Conservation (phyloP, 805 yeast species). For the Monosporozyma yasuniensis region DNA sequence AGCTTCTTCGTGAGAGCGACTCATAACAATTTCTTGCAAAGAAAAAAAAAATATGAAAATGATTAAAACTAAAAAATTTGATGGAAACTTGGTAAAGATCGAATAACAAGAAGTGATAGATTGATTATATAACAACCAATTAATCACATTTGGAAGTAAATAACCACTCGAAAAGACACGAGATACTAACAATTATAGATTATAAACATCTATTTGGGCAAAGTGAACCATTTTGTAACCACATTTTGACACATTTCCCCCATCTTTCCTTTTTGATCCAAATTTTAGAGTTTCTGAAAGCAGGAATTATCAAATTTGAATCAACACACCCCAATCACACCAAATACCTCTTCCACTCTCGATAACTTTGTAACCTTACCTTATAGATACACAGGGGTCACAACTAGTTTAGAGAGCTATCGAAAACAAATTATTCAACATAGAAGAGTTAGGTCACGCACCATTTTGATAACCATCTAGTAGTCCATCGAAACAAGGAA, state of each 20-base stretch:
- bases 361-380: not conserved
- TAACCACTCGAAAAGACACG: not conserved
- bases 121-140: not conserved
- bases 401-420: not conserved
- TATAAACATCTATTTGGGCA: not conserved
- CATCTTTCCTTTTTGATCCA: no score
- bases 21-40: not conserved
- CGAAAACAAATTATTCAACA: not conserved
- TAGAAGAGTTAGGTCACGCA: not conserved
- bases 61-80: not conserved
- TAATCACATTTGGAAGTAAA: not conserved
- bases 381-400: not conserved
- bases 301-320: no score
- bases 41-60: no score
- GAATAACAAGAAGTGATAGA: not conserved
- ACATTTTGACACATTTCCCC: no score
- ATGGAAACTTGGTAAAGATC: not conserved
- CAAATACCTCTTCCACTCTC: not conserved
- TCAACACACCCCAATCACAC: not conserved
- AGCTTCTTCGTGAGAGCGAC: not conserved
- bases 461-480: not conserved
- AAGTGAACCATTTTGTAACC: not conserved
- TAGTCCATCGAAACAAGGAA: not conserved
- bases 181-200: not conserved
- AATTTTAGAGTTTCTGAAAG: not conserved